These are phyloP conservation scores for Raphidocelis subcapitata DNA, from an alignment of 139 green algal genomes.

Conservation along the genomic window DNA sequence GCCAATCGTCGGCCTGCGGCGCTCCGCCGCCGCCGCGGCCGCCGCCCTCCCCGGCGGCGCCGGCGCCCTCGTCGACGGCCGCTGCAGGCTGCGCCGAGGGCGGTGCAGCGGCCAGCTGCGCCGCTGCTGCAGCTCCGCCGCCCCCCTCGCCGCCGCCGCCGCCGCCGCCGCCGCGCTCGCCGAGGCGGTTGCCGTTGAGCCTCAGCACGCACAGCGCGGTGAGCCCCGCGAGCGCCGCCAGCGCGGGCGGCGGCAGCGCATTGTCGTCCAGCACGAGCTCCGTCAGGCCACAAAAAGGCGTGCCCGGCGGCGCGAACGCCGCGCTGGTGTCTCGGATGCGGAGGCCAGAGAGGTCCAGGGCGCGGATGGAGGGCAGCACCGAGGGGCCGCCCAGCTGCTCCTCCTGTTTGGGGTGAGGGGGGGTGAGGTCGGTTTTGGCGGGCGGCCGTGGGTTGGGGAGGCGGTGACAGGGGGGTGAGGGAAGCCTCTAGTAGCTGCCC, in stretches of 20 bases:
- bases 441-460: too few relatives aligned
- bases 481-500: too few relatives aligned
- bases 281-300: conserved; percentile 44
- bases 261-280: conserved; percentile 69
- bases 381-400: conserved; percentile 54
- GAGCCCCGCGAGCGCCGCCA: conserved; percentile 39
- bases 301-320: conserved; percentile 44
- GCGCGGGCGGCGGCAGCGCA: conserved; percentile 9
- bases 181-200: conserved; percentile 57
- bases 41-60: background rate
- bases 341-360: conserved; percentile 58
- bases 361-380: conserved; percentile 51
- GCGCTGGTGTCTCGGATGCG: conserved; percentile 47
- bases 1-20: background rate
- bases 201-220: conserved; percentile 35
- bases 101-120: background rate
- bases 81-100: too few relatives aligned
- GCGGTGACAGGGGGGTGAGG: too few relatives aligned
- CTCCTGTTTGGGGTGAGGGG: conserved; percentile 1
- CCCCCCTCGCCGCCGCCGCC: too few relatives aligned
- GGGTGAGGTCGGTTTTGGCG: too few relatives aligned
- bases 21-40: background rate
- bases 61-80: background rate
- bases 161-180: conserved; percentile 9
- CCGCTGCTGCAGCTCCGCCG: background rate